Conservation (phyloP, 495 filamentous ascomycete species). For the Podospora conica region DNA sequence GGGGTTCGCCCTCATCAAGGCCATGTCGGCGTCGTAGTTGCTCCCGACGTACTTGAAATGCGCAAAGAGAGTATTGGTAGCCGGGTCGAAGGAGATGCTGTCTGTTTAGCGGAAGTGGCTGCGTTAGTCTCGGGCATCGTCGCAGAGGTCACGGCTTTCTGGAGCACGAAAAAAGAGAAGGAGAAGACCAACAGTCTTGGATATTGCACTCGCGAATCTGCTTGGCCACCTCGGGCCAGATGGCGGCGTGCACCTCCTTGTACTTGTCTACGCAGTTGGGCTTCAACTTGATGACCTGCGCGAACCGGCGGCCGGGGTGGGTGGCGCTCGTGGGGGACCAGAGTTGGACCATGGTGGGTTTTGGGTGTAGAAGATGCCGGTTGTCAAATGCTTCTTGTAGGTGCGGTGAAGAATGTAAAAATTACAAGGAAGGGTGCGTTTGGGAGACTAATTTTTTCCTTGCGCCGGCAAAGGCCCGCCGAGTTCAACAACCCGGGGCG, state of each 20-base stretch:
- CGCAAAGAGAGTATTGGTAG: conserved; percentile 57
- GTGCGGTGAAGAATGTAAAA: too few relatives aligned
- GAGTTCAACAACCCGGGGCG: too few relatives aligned
- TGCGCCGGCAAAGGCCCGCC: too few relatives aligned
- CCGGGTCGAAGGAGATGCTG: conserved; percentile 64
- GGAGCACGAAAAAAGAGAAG: neutral
- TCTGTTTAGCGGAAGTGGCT: conserved; percentile 36
- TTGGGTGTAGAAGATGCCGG: neutral
- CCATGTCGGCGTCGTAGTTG: conserved; percentile 66
- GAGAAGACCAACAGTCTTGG: conserved; percentile 51
- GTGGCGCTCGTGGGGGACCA: neutral
- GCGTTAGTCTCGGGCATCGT: neutral
- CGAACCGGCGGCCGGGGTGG: conserved; percentile 47
- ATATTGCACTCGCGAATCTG: conserved; percentile 71
- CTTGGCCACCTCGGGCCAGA: conserved; percentile 68
- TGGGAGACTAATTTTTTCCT: neutral
- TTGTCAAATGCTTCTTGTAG: neutral
- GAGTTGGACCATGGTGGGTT: neutral
- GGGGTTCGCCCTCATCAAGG: conserved; percentile 58
- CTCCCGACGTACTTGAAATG: conserved; percentile 68
- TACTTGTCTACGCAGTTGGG: conserved; percentile 56
- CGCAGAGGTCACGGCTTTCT: neutral
- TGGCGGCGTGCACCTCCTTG: conserved; percentile 63
- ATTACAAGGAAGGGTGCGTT: too few relatives aligned
- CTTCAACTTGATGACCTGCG: conserved; percentile 66